A percentile compares a stretch with the other conserved stretches of the same genome.
Evolutionary conservation across 257 asterid species (phyloP).

Genomic region (Handroanthus guayacan): DNA sequence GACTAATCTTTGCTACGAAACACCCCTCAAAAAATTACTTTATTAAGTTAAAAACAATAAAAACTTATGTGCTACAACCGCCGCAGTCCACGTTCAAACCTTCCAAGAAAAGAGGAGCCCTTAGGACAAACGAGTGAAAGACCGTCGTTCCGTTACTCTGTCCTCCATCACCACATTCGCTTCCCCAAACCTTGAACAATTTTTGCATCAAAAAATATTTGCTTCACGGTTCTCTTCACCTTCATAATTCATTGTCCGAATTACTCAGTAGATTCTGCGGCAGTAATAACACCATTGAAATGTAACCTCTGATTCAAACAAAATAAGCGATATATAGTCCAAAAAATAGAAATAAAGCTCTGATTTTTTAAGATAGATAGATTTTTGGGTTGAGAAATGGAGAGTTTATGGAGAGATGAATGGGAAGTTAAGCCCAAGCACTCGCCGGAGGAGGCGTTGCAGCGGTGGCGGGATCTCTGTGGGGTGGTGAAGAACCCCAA

Average conservation of each 20-base stretch:
- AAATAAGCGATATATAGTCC: neutral
- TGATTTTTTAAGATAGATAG: neutral
- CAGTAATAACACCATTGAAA: neutral
- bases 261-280: slow-evolving; percentile 11
- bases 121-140: neutral
- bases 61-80: neutral
- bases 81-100: slow-evolving; percentile 39
- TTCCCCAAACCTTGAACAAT: slow-evolving; percentile 18
- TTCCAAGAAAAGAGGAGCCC: slow-evolving; percentile 39
- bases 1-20: too few relatives aligned
- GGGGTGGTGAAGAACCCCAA: slow-evolving; percentile 96
- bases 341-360: neutral
- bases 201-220: slow-evolving; percentile 22
- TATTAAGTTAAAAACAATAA: too few relatives aligned
- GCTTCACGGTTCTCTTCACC: neutral
- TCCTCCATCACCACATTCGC: slow-evolving; percentile 15
- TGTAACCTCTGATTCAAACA: neutral
- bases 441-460: slow-evolving; percentile 71
- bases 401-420: slow-evolving; percentile 79
- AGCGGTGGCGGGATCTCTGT: slow-evolving; percentile 85
- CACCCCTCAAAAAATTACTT: too few relatives aligned
- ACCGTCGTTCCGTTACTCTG: slow-evolving; percentile 32
- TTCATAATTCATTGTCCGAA: neutral
- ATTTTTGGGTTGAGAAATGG: slow-evolving; percentile 47
- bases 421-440: slow-evolving; percentile 87